Conservation (phyloP, 345 rosid species). For the Eucalyptus dawsonii region DNA sequence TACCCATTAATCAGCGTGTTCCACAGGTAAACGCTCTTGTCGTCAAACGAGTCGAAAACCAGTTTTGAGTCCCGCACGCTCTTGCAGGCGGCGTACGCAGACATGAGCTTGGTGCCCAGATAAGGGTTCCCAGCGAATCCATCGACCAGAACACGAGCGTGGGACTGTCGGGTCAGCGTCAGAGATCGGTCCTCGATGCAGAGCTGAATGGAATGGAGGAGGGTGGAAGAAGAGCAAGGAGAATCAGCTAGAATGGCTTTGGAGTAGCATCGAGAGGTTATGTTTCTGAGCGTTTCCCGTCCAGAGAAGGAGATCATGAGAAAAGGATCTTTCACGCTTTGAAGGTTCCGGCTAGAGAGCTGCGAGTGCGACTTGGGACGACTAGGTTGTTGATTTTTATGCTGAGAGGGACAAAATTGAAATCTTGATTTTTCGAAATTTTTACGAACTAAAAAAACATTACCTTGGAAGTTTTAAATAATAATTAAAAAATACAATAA, state of each 20-base stretch:
- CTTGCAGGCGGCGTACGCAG: constrained; percentile 30
- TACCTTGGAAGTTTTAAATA: neutral
- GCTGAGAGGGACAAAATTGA: neutral
- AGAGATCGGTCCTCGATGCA: constrained; percentile 15
- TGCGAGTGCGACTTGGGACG: neutral
- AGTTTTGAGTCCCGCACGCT: constrained; percentile 9
- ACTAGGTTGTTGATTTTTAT: neutral
- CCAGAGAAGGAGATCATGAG: neutral
- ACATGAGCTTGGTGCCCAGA: constrained; percentile 45
- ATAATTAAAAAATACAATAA: neutral
- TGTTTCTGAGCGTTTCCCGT: neutral
- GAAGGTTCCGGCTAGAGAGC: neutral
- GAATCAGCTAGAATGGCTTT: constrained; percentile 4
- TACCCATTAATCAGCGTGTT: constrained; percentile 50
- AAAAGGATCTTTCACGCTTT: neutral
- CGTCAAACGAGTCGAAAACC: constrained; percentile 24
- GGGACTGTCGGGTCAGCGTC: constrained; percentile 27
- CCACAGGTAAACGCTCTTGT: constrained; percentile 22
- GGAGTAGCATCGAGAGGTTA: neutral
- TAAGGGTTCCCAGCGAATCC: constrained; percentile 22
- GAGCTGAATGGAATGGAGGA: constrained; percentile 24
- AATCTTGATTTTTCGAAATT: neutral
- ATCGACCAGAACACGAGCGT: constrained; percentile 18
- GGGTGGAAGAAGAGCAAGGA: neutral
- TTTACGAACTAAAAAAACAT: neutral